Percentiles rank a stretch among this genome's conserved stretches.
Conservation (phyloP, 768 basidiomycete genomes). For the Calvatia gigantea region DNA sequence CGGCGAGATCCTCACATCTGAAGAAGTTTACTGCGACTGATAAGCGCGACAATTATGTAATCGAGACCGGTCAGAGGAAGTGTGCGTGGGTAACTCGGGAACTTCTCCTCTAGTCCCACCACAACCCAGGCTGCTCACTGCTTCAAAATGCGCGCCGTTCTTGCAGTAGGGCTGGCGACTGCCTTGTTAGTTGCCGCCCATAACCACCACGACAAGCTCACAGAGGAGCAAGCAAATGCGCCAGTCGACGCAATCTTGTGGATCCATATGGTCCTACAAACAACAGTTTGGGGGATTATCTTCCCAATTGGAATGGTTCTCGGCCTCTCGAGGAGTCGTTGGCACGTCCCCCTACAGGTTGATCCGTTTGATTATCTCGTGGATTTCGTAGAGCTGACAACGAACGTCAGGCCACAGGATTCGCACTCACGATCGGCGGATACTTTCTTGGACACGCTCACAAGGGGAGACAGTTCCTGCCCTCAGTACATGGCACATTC, state of each 20-base stretch:
- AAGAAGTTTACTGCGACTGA: no score
- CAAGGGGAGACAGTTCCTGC: constrained; percentile 70
- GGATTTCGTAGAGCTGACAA: not conserved
- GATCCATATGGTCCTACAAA: constrained; percentile 82
- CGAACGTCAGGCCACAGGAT: constrained; percentile 54
- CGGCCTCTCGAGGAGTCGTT: constrained; percentile 73
- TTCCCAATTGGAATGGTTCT: constrained; percentile 86
- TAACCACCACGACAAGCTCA: constrained; percentile 56
- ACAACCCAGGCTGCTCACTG: not conserved
- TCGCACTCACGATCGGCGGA: constrained; percentile 67
- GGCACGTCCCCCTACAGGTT: constrained; percentile 90
- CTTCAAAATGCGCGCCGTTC: not conserved
- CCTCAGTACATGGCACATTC: constrained; percentile 69
- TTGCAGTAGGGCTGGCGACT: constrained; percentile 1
- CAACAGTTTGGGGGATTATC: constrained; percentile 76
- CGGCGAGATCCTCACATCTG: not conserved
- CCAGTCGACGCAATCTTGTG: constrained; percentile 78
- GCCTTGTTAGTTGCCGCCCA: constrained; percentile 40
- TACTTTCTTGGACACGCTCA: constrained; percentile 88
- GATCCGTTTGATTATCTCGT: constrained; percentile 16
- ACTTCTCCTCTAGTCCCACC: not conserved
- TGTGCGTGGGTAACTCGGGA: no score
- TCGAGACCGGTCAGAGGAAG: no score
- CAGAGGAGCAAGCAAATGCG: constrained; percentile 59
- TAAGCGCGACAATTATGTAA: no score